Conservation (phyloP, 345 rosid species). For the Citrus maxima region DNA sequence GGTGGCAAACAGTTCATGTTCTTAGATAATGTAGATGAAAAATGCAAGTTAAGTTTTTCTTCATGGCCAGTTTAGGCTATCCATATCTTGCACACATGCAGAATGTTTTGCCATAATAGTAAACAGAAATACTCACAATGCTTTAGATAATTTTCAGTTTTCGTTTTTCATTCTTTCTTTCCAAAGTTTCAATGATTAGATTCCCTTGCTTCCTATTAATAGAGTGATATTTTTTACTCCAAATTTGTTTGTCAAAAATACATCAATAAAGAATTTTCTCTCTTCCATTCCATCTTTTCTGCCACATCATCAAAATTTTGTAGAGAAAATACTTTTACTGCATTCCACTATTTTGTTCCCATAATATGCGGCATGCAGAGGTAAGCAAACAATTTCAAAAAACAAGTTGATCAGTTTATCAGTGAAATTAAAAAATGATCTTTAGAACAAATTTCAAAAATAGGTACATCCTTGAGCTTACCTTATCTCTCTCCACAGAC, state of each 20-base stretch:
- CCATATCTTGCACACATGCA: too few species aligned
- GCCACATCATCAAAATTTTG: constrained; percentile 30
- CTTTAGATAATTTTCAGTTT: too few species aligned
- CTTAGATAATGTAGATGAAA: constrained; percentile 16
- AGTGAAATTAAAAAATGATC: neutral
- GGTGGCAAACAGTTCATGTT: constrained; percentile 19
- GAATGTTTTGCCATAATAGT: too few species aligned
- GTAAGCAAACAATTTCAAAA: too few species aligned
- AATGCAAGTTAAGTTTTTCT: constrained; percentile 12
- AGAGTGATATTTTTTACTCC: neutral
- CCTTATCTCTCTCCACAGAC: neutral
- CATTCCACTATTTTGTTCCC: constrained; percentile 34
- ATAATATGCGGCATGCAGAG: neutral
- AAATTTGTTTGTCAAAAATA: neutral
- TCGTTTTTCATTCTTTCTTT: too few species aligned
- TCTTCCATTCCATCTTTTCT: constrained; percentile 45
- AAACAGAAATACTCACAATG: too few species aligned
- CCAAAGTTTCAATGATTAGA: too few species aligned
- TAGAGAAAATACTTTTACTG: constrained; percentile 27
- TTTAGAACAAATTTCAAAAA: neutral
- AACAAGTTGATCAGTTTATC: too few species aligned
- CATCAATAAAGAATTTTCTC: constrained; percentile 42
- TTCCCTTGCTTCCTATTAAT: too few species aligned
- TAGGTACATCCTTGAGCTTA: neutral
- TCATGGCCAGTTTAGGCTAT: too few species aligned